These are phyloP conservation scores for Krasilnikovozyma curviuscula DNA, from an alignment of 768 basidiomycete genomes.

Conservation along the genomic window DNA sequence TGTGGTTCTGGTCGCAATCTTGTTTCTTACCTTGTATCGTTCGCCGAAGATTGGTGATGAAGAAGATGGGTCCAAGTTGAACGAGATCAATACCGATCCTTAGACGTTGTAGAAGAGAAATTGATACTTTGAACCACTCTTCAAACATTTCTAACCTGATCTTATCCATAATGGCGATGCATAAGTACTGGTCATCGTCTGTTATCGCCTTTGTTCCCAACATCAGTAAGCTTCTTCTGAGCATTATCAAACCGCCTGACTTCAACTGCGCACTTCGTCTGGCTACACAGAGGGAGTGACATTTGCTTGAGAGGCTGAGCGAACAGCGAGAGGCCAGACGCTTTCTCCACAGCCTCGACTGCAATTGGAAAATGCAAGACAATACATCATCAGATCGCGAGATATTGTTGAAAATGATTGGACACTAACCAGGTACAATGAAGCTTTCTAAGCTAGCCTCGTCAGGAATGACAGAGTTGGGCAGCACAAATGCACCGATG, in stretches of 20 bases:
- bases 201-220: too few relatives aligned
- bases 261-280: constrained; percentile 69
- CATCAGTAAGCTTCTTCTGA: constrained; percentile 39
- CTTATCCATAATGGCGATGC: too few relatives aligned
- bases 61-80: too few relatives aligned
- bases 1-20: too few relatives aligned
- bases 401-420: neutral
- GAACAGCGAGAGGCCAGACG: constrained; percentile 73
- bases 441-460: constrained; percentile 61
- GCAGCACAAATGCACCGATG: constrained; percentile 84
- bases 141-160: too few relatives aligned
- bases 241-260: constrained; percentile 82
- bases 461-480: constrained; percentile 81
- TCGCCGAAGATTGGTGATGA: too few relatives aligned
- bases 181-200: too few relatives aligned
- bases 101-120: too few relatives aligned
- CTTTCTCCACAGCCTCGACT: constrained; percentile 86
- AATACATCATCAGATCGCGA: neutral
- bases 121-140: too few relatives aligned
- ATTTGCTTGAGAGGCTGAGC: constrained; percentile 52
- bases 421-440: constrained; percentile 51
- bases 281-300: constrained; percentile 73
- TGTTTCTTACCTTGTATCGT: too few relatives aligned
- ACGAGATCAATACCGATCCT: too few relatives aligned
- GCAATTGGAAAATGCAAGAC: neutral